Base-by-base conservation (phyloP, 2,329 filamentous ascomycete genomes). In the Scedosporium boydii region DNA sequence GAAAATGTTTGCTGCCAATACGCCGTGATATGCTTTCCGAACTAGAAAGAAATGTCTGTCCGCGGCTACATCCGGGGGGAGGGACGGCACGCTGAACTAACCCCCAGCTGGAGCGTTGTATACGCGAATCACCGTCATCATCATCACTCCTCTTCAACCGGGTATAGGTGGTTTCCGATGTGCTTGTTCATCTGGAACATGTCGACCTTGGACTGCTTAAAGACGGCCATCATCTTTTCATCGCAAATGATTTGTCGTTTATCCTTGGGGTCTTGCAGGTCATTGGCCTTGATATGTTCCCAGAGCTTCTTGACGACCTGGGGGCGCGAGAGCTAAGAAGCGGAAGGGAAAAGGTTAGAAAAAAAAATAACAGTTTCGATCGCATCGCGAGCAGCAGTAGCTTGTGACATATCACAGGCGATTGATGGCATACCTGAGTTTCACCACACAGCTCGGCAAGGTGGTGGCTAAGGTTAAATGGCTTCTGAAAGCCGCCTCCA, bases 111-210 rank as follows among this genome's bases (percentile, higher is more conserved):
- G 44, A 18, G 44, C 51, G 18, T 23, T 23, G 34, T 12, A 12
- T 38, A 12, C 10, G 34, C 34, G 10, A 3, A 38, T 4, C 34
- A 9, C 34, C 34, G 10, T 38, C 34, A 38, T 38, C 34, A 38
- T 38, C 56, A 16, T 44, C 38, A 71, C 63, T 75, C 86, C 73
- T 95, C 91, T 61, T 93, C 91, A 58, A 90, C 82, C 2, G 89
- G 90, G 71, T 96, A 97, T 46, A 98, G 80, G 70, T 98, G 93
- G 72, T 89, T 87, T 66, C 90, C 91, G 10, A 98, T 85, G 16
- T 96, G 85, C 80, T 97, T 97, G 80, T 96, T 98, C 93, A 99
- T 98, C 68, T 91, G 93, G 75, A 99, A 99, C 95, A 99, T 99
- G 76, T 98, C 91, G 59, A 99, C 89, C 70, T 85, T 90, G 70